These are phyloP conservation scores for Pseudevernia furfuracea DNA, from an alignment of 495 filamentous ascomycete species.

Conservation along the genomic window DNA sequence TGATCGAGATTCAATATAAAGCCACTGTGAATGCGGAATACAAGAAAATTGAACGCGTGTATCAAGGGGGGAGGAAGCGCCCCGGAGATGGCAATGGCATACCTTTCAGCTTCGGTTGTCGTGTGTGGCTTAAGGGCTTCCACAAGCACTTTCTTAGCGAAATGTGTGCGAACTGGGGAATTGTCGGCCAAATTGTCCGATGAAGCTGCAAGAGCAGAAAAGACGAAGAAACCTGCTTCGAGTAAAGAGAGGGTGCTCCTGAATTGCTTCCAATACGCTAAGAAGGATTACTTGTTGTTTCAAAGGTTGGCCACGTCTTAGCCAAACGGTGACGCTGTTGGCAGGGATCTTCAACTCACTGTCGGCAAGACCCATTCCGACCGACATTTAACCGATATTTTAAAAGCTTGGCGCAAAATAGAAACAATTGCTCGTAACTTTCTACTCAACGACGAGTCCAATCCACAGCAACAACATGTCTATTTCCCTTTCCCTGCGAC, in stretches of 20 bases:
- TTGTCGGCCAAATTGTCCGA: not conserved
- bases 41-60: not conserved
- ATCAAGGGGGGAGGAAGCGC: not conserved
- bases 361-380: conserved; percentile 3
- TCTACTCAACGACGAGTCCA: conserved; percentile 5
- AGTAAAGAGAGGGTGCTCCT: not conserved
- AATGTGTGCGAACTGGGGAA: not conserved
- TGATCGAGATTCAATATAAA: not conserved
- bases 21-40: not conserved
- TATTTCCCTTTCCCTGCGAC: conserved; percentile 10
- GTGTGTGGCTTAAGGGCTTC: not conserved
- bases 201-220: not conserved
- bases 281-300: not conserved
- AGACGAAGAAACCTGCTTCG: not conserved
- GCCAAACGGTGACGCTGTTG: conserved; percentile 12
- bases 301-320: conserved; percentile 15
- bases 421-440: not conserved
- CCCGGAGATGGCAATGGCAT: not conserved
- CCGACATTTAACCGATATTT: conserved; percentile 1
- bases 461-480: conserved; percentile 15
- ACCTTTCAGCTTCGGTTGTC: not conserved
- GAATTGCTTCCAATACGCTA: not conserved
- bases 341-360: conserved; percentile 7
- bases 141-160: not conserved
- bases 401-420: conserved; percentile 8